Conservation (phyloP, 2,329 filamentous ascomycete species). For the Fusarium setosum region DNA sequence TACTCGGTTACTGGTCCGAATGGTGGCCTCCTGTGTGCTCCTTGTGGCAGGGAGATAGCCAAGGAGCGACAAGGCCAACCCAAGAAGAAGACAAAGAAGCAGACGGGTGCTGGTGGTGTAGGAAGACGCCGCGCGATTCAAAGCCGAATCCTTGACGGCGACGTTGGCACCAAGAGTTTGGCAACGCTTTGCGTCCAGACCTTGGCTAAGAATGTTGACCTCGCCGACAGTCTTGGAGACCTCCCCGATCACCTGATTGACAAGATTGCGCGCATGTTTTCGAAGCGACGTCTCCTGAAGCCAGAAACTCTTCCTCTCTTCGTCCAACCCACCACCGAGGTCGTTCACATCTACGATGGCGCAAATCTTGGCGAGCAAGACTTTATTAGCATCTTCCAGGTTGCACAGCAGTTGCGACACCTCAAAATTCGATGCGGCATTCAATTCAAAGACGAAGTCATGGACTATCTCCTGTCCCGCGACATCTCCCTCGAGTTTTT, state of each 20-base stretch:
- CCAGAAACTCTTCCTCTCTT: constrained; percentile 68
- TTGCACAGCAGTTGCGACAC: constrained; percentile 74
- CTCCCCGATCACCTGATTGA: constrained; percentile 67
- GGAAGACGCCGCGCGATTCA: constrained; percentile 79
- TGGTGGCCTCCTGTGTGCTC: constrained; percentile 86
- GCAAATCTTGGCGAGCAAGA: constrained; percentile 79
- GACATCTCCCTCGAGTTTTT: constrained; percentile 76
- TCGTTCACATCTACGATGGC: constrained; percentile 67
- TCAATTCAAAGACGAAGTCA: constrained; percentile 87
- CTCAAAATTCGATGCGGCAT: constrained; percentile 87
- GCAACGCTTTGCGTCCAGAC: constrained; percentile 73
- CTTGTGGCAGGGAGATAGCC: constrained; percentile 80
- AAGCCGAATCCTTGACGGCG: constrained; percentile 86
- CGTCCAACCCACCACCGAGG: constrained; percentile 61
- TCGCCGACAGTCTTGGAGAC: constrained; percentile 72
- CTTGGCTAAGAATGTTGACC: constrained; percentile 70
- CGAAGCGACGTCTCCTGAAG: constrained; percentile 68
- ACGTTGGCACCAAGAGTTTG: constrained; percentile 75
- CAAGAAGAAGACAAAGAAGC: constrained; percentile 60
- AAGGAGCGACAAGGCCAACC: constrained; percentile 64
- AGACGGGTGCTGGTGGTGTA: constrained; percentile 61
- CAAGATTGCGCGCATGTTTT: constrained; percentile 68
- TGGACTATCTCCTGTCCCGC: constrained; percentile 83
- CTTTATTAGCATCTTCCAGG: constrained; percentile 82
- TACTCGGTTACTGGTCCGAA: constrained; percentile 85